Percentiles rank a stretch among this genome's conserved stretches.
phyloP scores from a whole-genome alignment of 768 basidiomycete genomes.

The Boletus rex-veris region DNA sequence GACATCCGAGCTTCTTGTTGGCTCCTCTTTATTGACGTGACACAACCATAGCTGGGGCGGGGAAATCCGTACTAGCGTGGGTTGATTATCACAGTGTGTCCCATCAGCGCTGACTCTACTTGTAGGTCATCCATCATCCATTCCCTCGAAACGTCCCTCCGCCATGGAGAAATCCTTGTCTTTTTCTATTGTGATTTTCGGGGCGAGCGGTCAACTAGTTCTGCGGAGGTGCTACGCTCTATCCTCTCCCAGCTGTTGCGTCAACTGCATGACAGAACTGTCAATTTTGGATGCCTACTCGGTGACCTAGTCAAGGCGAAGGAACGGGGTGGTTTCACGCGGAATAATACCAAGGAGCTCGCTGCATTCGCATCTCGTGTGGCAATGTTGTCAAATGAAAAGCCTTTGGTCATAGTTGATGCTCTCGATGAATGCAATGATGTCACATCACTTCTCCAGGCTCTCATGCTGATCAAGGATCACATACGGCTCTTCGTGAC shows the following conservation, averaged over 20 bases:
- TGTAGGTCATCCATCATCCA: neutral
- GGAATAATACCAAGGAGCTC: neutral
- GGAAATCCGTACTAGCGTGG: neutral
- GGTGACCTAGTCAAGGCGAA: neutral
- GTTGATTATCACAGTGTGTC: too few relatives aligned
- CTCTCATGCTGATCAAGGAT: neutral
- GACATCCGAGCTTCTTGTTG: neutral
- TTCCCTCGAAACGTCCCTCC: neutral
- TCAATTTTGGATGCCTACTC: neutral
- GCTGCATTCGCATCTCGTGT: neutral
- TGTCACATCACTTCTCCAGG: neutral
- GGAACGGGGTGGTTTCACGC: neutral
- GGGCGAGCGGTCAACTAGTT: neutral
- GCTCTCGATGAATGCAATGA: conserved; percentile 2
- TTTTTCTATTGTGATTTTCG: neutral
- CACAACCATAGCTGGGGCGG: neutral
- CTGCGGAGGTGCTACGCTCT: neutral
- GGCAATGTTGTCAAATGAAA: neutral
- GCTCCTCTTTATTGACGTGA: neutral
- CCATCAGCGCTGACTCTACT: too few relatives aligned
- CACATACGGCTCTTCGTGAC: neutral
- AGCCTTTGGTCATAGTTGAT: neutral
- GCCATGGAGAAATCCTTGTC: neutral
- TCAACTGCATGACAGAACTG: neutral
- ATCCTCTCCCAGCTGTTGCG: neutral